phyloP scores from a whole-genome alignment of 2,329 filamentous ascomycete genomes.

The Alternaria consortialis region DNA sequence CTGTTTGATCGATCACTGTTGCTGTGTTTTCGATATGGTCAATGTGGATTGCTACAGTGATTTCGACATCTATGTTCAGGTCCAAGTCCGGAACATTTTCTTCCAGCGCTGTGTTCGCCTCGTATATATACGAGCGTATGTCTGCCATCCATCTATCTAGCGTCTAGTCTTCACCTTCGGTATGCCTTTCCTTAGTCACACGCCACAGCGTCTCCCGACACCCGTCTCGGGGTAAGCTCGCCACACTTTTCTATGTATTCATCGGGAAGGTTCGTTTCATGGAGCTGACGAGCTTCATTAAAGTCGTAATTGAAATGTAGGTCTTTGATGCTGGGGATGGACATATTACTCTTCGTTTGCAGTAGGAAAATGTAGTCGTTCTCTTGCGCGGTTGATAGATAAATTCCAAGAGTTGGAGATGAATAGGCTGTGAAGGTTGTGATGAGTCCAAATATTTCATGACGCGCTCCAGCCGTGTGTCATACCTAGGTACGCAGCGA shows the following conservation, averaged over 20 bases:
- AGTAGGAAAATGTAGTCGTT: background rate
- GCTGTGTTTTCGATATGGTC: background rate
- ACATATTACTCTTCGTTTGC: no score
- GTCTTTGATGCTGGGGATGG: background rate
- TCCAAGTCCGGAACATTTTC: background rate
- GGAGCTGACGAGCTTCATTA: background rate
- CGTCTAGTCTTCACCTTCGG: background rate
- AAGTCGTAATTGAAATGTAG: background rate
- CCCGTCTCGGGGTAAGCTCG: background rate
- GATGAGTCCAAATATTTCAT: no score
- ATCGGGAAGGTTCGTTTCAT: background rate
- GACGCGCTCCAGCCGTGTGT: no score
- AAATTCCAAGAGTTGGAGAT: no score
- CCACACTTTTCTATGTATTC: background rate
- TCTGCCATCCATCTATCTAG: background rate
- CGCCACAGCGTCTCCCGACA: background rate
- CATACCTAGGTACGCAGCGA: no score
- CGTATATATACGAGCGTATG: background rate
- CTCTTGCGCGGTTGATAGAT: no score
- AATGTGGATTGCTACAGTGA: background rate
- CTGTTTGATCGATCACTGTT: background rate
- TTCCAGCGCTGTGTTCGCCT: background rate
- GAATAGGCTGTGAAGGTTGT: no score
- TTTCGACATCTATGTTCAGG: background rate
- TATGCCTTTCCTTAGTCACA: no score